A percentile compares a stretch with the other conserved stretches of the same genome.
These are phyloP conservation scores for Tolypocladium ovalisporum DNA, from an alignment of 2,329 filamentous ascomycete species.

Conservation along the genomic window DNA sequence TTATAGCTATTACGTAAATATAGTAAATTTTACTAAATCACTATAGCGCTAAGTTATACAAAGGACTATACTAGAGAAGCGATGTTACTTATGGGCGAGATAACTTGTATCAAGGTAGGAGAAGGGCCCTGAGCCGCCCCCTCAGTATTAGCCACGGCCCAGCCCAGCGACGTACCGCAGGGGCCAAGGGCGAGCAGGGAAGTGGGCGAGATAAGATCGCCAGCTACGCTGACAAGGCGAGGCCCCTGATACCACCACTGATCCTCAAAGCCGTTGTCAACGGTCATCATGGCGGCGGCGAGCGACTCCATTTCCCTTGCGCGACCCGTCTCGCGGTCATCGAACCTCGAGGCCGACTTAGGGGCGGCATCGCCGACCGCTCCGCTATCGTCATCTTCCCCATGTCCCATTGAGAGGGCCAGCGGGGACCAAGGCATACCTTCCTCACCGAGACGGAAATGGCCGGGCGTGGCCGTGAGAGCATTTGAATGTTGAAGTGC, in stretches of 20 bases:
- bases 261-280: conserved; percentile 47
- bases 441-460: conserved; percentile 17
- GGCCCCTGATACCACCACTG: conserved; percentile 45
- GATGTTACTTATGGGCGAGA: not conserved
- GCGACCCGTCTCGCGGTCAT: conserved; percentile 16
- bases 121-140: not conserved
- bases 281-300: conserved; percentile 42
- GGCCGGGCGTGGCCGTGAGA: not conserved
- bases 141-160: not conserved
- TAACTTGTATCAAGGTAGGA: not conserved
- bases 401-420: not conserved
- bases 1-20: too few relatives aligned
- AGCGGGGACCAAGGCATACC: conserved; percentile 30
- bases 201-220: not conserved
- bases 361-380: not conserved
- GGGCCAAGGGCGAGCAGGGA: not conserved
- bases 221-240: conserved; percentile 6
- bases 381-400: not conserved
- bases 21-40: too few relatives aligned
- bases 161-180: not conserved
- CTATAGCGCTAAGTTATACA: too few relatives aligned
- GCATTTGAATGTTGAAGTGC: conserved; percentile 5
- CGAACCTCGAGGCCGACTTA: conserved; percentile 11
- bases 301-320: conserved; percentile 33
- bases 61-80: not conserved